Conservation (phyloP, 495 filamentous ascomycete species). For the Neurospora pannonica region DNA sequence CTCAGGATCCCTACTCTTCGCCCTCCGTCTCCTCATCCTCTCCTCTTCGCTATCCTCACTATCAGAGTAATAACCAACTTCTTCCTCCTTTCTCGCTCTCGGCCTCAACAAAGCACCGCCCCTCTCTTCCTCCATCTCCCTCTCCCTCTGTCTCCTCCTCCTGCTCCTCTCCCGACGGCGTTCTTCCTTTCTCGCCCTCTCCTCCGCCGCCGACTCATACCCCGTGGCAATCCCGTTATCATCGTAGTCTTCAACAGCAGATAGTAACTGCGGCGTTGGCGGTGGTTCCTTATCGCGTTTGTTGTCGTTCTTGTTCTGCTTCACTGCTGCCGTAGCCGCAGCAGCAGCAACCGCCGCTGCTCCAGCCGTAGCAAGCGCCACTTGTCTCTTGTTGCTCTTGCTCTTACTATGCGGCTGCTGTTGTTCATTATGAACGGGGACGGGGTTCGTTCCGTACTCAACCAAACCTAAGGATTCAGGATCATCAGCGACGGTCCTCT, state of each 20-base stretch:
- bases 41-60: slow-evolving; percentile 24
- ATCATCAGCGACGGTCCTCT: slow-evolving; percentile 39
- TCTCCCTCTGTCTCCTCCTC: slow-evolving; percentile 4
- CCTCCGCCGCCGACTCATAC: slow-evolving; percentile 25
- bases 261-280: slow-evolving; percentile 1
- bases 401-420: neutral
- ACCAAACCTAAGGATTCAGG: slow-evolving; percentile 60
- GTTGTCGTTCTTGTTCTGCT: neutral
- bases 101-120: neutral
- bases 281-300: slow-evolving; percentile 25
- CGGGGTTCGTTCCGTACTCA: slow-evolving; percentile 66
- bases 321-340: neutral
- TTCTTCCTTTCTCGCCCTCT: slow-evolving; percentile 16
- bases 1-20: slow-evolving; percentile 24
- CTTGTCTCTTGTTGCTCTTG: neutral
- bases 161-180: neutral
- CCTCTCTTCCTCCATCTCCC: neutral
- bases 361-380: neutral
- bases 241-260: neutral
- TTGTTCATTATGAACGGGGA: slow-evolving; percentile 23
- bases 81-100: slow-evolving; percentile 9
- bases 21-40: slow-evolving; percentile 37
- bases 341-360: neutral
- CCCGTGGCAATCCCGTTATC: slow-evolving; percentile 3
- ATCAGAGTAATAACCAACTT: slow-evolving; percentile 6